Base-by-base conservation (phyloP, 1,139 yeast species). In the Arxiozyma telluris region DNA sequence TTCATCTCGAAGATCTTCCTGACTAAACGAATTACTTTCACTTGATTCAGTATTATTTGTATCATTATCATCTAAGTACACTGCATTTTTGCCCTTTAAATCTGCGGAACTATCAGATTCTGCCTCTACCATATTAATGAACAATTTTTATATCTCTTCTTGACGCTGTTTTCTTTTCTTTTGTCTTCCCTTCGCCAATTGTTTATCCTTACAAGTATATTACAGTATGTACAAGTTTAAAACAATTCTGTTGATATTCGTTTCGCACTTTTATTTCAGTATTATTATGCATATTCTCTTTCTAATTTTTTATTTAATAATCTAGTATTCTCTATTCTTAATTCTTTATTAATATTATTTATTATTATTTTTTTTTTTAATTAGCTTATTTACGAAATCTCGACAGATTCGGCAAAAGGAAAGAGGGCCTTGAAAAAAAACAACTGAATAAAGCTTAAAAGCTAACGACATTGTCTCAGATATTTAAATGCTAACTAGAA, bases 41-140 rank as follows among this genome's bases (percentile, higher is more conserved):
- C 38, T 46, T 15, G 49, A 46, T 15, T 15, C 41, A 38, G 43
- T 15, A 22, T n/a, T 11, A 18, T 50, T 25, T 17, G 34, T 23
- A 43, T 44, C 7, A 22, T 51, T 52, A 41, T 45, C 30, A 23
- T 51, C 49, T 22, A 43, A 20, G n/a, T 41, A 43, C 12, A 47
- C 47, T n/a, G 30, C 42, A n/a, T n/a, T 27, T 21, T 15, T 46
- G 39, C 23, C 43, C 11, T 21, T 34, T 21, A 38, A 27, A 9
- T 46, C 42, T 21, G 39, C 20, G 12, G 39, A 25, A 25, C 38
- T 44, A 25, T 17, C 47, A 17, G 34, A 44, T 44, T 12, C 21
- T 17, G 38, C 15, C 9, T 44, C 38, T 17, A 44, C 20, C 46
- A 43, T 43, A 43, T 15, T 34, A 34, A 34, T 34, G n/a, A 34